Percentiles rank a stretch among this genome's conserved stretches.
Evolutionary conservation across 805 yeast species (phyloP).

Genomic region (Yamadazyma insecticola): DNA sequence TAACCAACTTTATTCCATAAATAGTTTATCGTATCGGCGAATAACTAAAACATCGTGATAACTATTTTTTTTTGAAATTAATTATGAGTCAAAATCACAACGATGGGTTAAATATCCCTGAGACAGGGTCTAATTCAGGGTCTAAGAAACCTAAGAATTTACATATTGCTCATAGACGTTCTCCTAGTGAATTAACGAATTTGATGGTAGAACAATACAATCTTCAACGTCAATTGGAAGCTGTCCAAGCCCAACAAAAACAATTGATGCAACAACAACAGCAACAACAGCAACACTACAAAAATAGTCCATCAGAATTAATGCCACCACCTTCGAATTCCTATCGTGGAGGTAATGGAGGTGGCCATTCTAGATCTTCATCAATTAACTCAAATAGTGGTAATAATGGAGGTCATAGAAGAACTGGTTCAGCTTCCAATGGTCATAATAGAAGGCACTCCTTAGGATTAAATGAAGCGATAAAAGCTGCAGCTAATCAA

Average conservation of each 20-base stretch:
- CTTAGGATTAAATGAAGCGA: conserved; percentile 86
- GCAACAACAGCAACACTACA: conserved; percentile 22
- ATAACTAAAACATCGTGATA: too few relatives aligned
- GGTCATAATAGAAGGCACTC: conserved; percentile 94
- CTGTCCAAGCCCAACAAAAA: conserved; percentile 89
- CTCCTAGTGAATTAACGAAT: conserved; percentile 92
- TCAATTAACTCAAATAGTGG: conserved; percentile 15
- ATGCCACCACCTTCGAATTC: conserved; percentile 15
- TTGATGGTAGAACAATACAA: conserved; percentile 89
- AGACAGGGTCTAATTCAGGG: conserved; percentile 2
- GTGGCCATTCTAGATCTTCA: conserved; percentile 33
- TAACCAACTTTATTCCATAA: too few relatives aligned
- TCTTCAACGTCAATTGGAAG: conserved; percentile 87
- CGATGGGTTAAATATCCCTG: too few relatives aligned
- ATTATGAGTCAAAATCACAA: too few relatives aligned
- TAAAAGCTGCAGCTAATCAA: conserved; percentile 93
- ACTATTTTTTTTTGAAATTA: too few relatives aligned
- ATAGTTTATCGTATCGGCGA: too few relatives aligned
- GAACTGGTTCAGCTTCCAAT: conserved; percentile 24
- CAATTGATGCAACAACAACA: conserved; percentile 79
- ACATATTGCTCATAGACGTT: conserved; percentile 94
- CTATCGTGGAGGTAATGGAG: conserved; percentile 7
- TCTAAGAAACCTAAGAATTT: conserved; percentile 36
- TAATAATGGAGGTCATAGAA: conserved; percentile 22
- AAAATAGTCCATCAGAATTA: conserved; percentile 12